These are phyloP conservation scores for Pleodorina starrii DNA, from an alignment of 139 green algal genomes.

Conservation along the genomic window DNA sequence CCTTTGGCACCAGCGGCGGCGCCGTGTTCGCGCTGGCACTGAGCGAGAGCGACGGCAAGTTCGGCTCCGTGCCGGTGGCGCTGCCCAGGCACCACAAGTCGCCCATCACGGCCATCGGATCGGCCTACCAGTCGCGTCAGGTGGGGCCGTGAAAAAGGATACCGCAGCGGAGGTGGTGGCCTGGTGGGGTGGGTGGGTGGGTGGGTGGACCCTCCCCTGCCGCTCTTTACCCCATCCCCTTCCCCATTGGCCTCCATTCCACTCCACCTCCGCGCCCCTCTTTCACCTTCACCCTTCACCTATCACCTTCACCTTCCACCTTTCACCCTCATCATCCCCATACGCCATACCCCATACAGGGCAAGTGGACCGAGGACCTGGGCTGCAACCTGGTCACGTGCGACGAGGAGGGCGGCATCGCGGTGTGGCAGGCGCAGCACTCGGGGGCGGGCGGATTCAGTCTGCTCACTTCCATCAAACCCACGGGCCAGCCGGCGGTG, in stretches of 20 bases:
- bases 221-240: no score
- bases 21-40: constrained; percentile 25
- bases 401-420: constrained; percentile 57
- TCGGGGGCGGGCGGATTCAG: not conserved
- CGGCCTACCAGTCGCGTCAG: constrained; percentile 55
- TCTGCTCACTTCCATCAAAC: not conserved
- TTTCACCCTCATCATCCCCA: no score
- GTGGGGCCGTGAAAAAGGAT: not conserved
- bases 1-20: constrained; percentile 52
- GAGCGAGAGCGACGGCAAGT: constrained; percentile 15
- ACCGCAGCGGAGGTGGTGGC: no score
- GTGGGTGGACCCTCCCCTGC: no score
- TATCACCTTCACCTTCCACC: no score
- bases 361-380: constrained; percentile 51
- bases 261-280: no score
- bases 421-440: constrained; percentile 46
- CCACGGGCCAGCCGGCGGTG: constrained; percentile 35
- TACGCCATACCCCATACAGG: constrained; percentile 12
- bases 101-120: constrained; percentile 50
- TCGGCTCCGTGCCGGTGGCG: constrained; percentile 11
- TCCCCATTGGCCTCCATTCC: no score
- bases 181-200: no score
- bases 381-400: constrained; percentile 53
- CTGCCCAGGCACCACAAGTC: constrained; percentile 36
- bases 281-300: no score